Percentiles rank a stretch among this genome's conserved stretches.
Conservation (phyloP, 257 asterid genomes). For the Penstemon davidsonii region DNA sequence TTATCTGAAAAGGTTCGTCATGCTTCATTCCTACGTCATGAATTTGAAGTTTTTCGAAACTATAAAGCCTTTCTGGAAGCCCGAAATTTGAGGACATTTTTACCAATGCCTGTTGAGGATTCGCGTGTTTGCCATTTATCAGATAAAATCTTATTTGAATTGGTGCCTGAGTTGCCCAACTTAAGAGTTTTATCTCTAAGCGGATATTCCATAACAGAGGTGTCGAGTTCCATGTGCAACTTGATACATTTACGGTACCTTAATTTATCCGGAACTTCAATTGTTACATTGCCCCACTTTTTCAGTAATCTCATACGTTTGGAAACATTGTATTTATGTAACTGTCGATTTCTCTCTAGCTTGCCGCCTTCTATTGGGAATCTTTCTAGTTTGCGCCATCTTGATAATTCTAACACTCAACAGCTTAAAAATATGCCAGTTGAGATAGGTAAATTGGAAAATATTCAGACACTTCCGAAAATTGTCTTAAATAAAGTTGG, state of each 20-base stretch:
- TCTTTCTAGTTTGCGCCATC: conserved; percentile 56
- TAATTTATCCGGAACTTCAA: conserved; percentile 51
- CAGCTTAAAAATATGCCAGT: conserved; percentile 56
- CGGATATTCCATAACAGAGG: conserved; percentile 52
- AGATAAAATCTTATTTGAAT: conserved; percentile 39
- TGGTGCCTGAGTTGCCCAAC: conserved; percentile 43
- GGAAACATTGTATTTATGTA: conserved; percentile 51
- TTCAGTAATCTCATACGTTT: conserved; percentile 42
- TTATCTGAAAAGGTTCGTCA: conserved; percentile 38
- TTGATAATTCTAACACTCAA: conserved; percentile 57
- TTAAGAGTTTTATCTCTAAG: conserved; percentile 55
- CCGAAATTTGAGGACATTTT: conserved; percentile 54
- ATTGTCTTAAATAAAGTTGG: conserved; percentile 48
- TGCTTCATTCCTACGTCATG: conserved; percentile 47
- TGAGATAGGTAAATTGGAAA: conserved; percentile 44
- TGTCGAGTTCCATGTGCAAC: conserved; percentile 48
- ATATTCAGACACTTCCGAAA: conserved; percentile 56
- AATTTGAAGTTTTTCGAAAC: conserved; percentile 39
- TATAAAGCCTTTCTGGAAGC: conserved; percentile 36
- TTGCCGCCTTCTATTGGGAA: conserved; percentile 57
- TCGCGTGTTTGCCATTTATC: conserved; percentile 45
- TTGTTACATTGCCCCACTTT: conserved; percentile 43
- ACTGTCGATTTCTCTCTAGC: conserved; percentile 52
- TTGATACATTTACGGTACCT: conserved; percentile 55
- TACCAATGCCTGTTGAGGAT: conserved; percentile 60